Base-by-base conservation (phyloP, 208 protist species). In the Porcisia hertigi region DNA sequence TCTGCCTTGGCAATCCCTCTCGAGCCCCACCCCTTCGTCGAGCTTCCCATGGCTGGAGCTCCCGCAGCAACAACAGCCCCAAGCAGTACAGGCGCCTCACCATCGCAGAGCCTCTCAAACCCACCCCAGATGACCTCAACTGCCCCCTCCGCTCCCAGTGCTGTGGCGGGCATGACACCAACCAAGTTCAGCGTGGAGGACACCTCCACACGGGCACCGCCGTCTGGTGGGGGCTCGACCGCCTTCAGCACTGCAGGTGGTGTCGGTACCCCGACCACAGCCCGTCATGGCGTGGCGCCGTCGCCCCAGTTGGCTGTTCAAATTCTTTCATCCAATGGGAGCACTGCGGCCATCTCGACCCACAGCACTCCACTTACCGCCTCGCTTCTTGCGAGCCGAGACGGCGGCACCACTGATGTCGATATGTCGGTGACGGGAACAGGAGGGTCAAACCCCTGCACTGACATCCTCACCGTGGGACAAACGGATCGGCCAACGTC, bases 321-420 rank as follows among this genome's bases (percentile, higher is more conserved):
- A 45, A 52, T 82, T 25, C 69, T 77, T 43, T 82, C 78, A n/a
- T 82, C 78, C 1, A 82, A 82, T 49, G 78, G 58, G 53, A 82
- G 78, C 73, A 75, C 75, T 34, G 58, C 73, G 8, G 78, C 78
- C 20, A 70, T 59, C 39, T 82, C 78, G 20, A 54, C 64, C 5
- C 73, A 78, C 73, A 82, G 78, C 62, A 82, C 78, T 6, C 78
- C 78, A 23, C 66, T 82, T 5, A 59, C 78, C 41, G 41, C 49
- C 18, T 82, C 78, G 36, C 69, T 82, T 16, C 73, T 67, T 12
- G 59, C 75, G n/a, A 75, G 73, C 45, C 72, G 78, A 39, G 78
- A 78, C 41, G 52, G 69, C 23, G 72, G 43, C 3, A 45, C 20
- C 41, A 67, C 57, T 2, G 77, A 82, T 43, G n/a, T 36, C 1